These are phyloP conservation scores for Tanacetum coccineum DNA, from an alignment of 129 eudicot species.

Conservation along the genomic window DNA sequence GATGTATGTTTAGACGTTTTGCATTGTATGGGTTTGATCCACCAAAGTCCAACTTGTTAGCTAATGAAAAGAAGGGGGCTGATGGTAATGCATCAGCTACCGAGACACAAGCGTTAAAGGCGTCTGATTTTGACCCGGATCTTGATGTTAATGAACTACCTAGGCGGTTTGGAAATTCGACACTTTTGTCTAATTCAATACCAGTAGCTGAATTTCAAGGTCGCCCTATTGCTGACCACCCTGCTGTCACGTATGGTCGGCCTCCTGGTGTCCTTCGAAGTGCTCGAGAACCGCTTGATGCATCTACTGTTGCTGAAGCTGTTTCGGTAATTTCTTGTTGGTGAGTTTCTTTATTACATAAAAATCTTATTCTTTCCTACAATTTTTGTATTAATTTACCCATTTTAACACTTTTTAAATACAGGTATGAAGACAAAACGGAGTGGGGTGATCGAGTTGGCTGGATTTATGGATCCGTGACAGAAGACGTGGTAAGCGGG, in stretches of 20 bases:
- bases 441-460: conserved; percentile 46
- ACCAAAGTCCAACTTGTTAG: conserved; percentile 35
- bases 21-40: conserved; percentile 90
- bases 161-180: conserved; percentile 78
- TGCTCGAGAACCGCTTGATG: conserved; percentile 75
- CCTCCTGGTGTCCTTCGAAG: conserved; percentile 68
- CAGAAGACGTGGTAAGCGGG: conserved; percentile 41
- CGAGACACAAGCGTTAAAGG: conserved; percentile 57
- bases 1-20: conserved; percentile 85
- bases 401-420: not conserved
- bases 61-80: conserved; percentile 23
- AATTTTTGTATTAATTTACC: not conserved
- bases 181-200: conserved; percentile 60
- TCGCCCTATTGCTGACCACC: conserved; percentile 92
- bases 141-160: conserved; percentile 68
- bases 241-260: conserved; percentile 72
- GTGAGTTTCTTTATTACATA: conserved; percentile 25
- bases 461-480: conserved; percentile 39
- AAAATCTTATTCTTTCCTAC: not conserved
- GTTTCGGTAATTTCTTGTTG: conserved; percentile 92
- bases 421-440: conserved; percentile 41
- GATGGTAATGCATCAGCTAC: not conserved
- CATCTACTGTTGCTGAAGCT: conserved; percentile 78
- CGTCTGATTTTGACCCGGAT: conserved; percentile 72
- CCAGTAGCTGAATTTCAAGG: conserved; percentile 80